Base-by-base conservation (phyloP, 1,284 basidiomycete species). In the Ceratorhiza oryzae-sativae region DNA sequence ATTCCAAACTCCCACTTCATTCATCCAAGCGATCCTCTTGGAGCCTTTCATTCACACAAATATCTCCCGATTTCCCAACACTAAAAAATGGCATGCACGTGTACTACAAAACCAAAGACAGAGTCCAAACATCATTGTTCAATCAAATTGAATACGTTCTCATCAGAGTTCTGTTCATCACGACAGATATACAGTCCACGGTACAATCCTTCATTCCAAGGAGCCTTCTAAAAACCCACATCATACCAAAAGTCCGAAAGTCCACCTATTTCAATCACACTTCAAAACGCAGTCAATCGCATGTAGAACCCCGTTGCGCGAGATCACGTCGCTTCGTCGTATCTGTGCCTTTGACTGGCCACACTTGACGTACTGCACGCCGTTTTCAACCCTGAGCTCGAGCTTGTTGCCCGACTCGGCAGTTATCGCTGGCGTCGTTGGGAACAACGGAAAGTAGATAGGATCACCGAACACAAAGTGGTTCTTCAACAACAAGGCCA, bases 1-100 rank as follows among this genome's bases (percentile, higher is more conserved):
- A n/a, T n/a, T n/a, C n/a, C n/a, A n/a, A n/a, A n/a, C n/a, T 18
- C 73, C 76, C 2, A 0, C 25, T 56, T 32, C 12, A 76, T n/a
- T 30, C 59, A n/a, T n/a, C n/a, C n/a, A n/a, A n/a, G n/a, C n/a
- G n/a, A n/a, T n/a, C n/a, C n/a, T n/a, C n/a, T n/a, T n/a, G n/a
- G n/a, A n/a, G n/a, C n/a, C n/a, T n/a, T n/a, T n/a, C n/a, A n/a
- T n/a, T n/a, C n/a, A n/a, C n/a, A n/a, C n/a, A n/a, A n/a, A n/a
- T n/a, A n/a, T n/a, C n/a, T n/a, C n/a, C n/a, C n/a, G n/a, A n/a
- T n/a, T n/a, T n/a, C n/a, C n/a, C n/a, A n/a, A n/a, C n/a, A n/a
- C n/a, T n/a, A n/a, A n/a, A n/a, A n/a, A n/a, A n/a, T n/a, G n/a
- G n/a, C n/a, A n/a, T n/a, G n/a, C n/a, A n/a, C n/a, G n/a, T n/a